phyloP scores from a whole-genome alignment of 2,329 filamentous ascomycete genomes.

The Zymoseptoria passerinii region DNA sequence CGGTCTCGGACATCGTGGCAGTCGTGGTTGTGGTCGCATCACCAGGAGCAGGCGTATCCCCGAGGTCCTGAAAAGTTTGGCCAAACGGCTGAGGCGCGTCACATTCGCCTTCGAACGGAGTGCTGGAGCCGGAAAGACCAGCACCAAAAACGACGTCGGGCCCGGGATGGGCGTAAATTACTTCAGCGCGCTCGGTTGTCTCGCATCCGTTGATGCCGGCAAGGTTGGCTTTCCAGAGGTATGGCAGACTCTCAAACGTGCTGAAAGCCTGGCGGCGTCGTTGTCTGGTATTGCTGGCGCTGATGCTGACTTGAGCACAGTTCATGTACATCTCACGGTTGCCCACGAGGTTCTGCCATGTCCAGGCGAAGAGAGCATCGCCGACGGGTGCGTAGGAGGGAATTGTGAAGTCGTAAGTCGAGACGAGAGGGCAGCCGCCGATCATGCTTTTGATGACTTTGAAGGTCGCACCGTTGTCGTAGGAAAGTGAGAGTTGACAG shows the following conservation, averaged over 20 bases:
- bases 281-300: slow-evolving; percentile 19
- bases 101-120: slow-evolving; percentile 23
- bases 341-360: slow-evolving; percentile 43
- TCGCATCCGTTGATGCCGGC: slow-evolving; percentile 34
- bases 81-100: slow-evolving; percentile 25
- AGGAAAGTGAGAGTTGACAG: slow-evolving; percentile 68
- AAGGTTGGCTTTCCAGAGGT: slow-evolving; percentile 39
- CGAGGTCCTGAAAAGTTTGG: slow-evolving; percentile 19
- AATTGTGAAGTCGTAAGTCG: slow-evolving; percentile 57
- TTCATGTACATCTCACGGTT: slow-evolving; percentile 68
- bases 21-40: slow-evolving; percentile 1
- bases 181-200: slow-evolving; percentile 31
- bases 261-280: slow-evolving; percentile 12
- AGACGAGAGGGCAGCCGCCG: slow-evolving; percentile 46
- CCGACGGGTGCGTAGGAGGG: slow-evolving; percentile 54
- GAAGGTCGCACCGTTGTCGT: slow-evolving; percentile 62
- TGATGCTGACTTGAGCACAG: slow-evolving; percentile 40
- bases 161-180: slow-evolving; percentile 37
- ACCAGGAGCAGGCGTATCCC: slow-evolving; percentile 3
- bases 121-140: slow-evolving; percentile 24
- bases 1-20: not conserved
- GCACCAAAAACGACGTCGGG: slow-evolving; percentile 33
- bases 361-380: slow-evolving; percentile 63
- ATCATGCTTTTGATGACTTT: slow-evolving; percentile 58
- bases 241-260: slow-evolving; percentile 31